A percentile compares a stretch with the other conserved stretches of the same genome.
Evolutionary conservation across 352 stramenopile genomes (phyloP).

Genomic region (Phytophthora fragariae): DNA sequence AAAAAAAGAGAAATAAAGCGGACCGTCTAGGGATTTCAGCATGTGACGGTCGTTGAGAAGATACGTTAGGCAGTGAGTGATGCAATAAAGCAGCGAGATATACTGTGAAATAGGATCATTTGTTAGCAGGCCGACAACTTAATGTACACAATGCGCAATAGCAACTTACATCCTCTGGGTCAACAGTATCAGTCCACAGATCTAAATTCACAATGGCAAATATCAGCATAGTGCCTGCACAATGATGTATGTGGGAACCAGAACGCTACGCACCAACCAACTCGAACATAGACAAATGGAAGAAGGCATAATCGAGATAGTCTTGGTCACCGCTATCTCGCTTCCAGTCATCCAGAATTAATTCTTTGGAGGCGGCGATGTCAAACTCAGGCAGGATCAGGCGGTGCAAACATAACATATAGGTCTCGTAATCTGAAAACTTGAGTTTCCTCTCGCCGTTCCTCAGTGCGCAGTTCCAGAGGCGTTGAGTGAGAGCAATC

Average conservation of each 20-base stretch:
- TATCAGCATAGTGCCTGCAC: neutral
- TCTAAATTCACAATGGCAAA: constrained; percentile 31
- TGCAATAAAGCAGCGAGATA: constrained; percentile 82
- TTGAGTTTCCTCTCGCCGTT: constrained; percentile 35
- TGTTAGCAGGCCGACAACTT: neutral
- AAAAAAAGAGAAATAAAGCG: neutral
- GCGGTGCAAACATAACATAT: constrained; percentile 79
- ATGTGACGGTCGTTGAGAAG: constrained; percentile 50
- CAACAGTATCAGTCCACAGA: constrained; percentile 74
- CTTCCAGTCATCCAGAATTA: constrained; percentile 78
- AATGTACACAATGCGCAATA: neutral
- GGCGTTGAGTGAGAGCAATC: constrained; percentile 72
- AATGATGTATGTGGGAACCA: neutral
- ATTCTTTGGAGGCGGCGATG: constrained; percentile 58
- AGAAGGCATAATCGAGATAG: constrained; percentile 70
- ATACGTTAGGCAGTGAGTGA: constrained; percentile 75
- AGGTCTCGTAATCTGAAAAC: constrained; percentile 69
- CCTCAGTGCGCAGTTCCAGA: constrained; percentile 69
- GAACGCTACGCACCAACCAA: constrained; percentile 59
- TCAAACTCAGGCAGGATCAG: constrained; percentile 84
- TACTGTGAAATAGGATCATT: constrained; percentile 44
- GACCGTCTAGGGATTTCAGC: constrained; percentile 63
- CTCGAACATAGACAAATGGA: constrained; percentile 88
- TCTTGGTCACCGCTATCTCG: constrained; percentile 62
- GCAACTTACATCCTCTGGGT: constrained; percentile 66